Percentiles rank a stretch among this genome's conserved stretches.
Conservation (phyloP, 345 rosid species). For the Nasturtium officinale region DNA sequence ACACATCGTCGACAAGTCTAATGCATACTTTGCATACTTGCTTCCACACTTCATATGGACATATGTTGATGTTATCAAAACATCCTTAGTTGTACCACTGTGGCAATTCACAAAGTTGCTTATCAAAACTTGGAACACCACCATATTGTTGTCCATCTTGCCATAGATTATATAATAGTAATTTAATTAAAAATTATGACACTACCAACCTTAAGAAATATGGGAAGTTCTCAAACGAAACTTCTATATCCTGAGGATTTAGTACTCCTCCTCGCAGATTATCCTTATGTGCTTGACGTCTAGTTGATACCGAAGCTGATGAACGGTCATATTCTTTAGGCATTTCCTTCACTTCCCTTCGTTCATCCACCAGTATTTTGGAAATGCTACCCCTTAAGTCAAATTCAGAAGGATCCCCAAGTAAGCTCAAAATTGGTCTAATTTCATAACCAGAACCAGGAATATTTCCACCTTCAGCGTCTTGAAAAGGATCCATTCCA, state of each 20-base stretch:
- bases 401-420: constrained; percentile 59
- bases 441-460: constrained; percentile 60
- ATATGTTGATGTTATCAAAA: constrained; percentile 72
- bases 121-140: constrained; percentile 17
- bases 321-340: constrained; percentile 54
- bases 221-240: constrained; percentile 80
- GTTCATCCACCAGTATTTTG: constrained; percentile 61
- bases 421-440: constrained; percentile 67
- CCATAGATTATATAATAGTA: not conserved
- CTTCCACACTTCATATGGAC: constrained; percentile 72
- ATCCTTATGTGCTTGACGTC: constrained; percentile 74
- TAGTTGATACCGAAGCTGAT: constrained; percentile 48
- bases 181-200: not conserved
- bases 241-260: constrained; percentile 64
- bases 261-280: constrained; percentile 65
- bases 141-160: constrained; percentile 1
- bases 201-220: constrained; percentile 76
- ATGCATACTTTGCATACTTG: constrained; percentile 63
- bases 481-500: constrained; percentile 58
- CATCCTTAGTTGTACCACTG: constrained; percentile 90
- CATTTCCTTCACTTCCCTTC: constrained; percentile 52
- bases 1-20: constrained; percentile 64
- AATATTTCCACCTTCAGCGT: constrained; percentile 52
- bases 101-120: constrained; percentile 22
- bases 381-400: constrained; percentile 60